Percentiles rank a stretch among this genome's conserved stretches.
Evolutionary conservation across 805 yeast species (phyloP).

Genomic region (Wickerhamiella shivajii): DNA sequence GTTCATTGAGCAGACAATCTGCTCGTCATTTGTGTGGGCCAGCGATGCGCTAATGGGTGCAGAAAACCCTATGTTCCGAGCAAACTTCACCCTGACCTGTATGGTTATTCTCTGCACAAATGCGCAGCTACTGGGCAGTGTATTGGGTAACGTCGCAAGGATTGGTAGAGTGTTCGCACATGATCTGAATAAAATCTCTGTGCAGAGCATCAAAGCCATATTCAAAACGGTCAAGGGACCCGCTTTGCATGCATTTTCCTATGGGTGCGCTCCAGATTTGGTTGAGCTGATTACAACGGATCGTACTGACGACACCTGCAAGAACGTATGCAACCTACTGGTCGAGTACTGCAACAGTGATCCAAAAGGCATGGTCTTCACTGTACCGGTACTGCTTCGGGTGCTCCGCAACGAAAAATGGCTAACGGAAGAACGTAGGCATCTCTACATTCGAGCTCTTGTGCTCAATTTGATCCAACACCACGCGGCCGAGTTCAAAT

Average conservation of each 20-base stretch:
- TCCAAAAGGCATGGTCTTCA: slow-evolving; percentile 21
- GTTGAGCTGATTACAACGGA: slow-evolving; percentile 5
- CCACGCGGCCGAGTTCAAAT: slow-evolving; percentile 24
- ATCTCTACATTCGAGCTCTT: slow-evolving; percentile 15
- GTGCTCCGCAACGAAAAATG: slow-evolving; percentile 16
- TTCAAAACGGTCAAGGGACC: slow-evolving; percentile 11
- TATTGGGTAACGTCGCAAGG: slow-evolving; percentile 3
- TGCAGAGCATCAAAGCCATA: slow-evolving; percentile 11
- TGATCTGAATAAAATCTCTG: background rate
- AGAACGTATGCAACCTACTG: slow-evolving; percentile 7
- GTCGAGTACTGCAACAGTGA: slow-evolving; percentile 5
- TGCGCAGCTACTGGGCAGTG: background rate
- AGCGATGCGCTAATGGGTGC: slow-evolving; percentile 6
- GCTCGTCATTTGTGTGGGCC: slow-evolving; percentile 6
- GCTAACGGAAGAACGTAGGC: slow-evolving; percentile 12
- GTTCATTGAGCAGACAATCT: slow-evolving; percentile 9
- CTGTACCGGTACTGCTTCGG: slow-evolving; percentile 23
- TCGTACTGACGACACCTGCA: slow-evolving; percentile 1
- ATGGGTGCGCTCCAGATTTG: slow-evolving; percentile 10
- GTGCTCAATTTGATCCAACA: slow-evolving; percentile 22
- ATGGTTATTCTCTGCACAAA: slow-evolving; percentile 10
- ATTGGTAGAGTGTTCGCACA: slow-evolving; percentile 1
- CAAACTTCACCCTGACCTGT: slow-evolving; percentile 11
- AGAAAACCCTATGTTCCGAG: background rate
- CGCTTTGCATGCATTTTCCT: slow-evolving; percentile 3